Percentiles rank a stretch among this genome's conserved stretches.
Conservation (phyloP, 805 yeast species). For the Ogataea haglerorum region DNA sequence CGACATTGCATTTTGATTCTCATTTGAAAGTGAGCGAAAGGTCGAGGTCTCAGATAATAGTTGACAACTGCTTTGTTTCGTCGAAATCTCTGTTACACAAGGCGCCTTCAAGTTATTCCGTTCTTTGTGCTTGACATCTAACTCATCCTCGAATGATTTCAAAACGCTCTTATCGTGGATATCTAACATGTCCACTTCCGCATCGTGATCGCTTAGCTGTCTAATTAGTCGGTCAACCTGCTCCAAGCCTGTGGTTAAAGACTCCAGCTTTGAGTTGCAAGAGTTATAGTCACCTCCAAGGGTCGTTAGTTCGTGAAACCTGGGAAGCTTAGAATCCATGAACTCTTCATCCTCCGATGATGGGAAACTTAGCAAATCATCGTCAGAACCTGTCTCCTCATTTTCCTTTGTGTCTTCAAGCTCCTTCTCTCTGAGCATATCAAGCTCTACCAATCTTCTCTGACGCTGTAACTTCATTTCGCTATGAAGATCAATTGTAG, state of each 20-base stretch:
- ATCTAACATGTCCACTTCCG: conserved; percentile 19
- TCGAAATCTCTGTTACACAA: no score
- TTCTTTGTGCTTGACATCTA: not conserved
- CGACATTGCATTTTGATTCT: conserved; percentile 4
- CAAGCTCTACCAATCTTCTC: conserved; percentile 28
- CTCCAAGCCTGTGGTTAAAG: conserved; percentile 29
- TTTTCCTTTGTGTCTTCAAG: conserved; percentile 15
- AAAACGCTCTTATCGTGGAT: conserved; percentile 15
- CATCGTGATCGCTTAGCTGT: conserved; percentile 17
- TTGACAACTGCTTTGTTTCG: conserved; percentile 16
- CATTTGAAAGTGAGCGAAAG: conserved; percentile 19
- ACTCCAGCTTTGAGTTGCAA: conserved; percentile 10
- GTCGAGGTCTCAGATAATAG: conserved; percentile 27
- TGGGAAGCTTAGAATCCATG: conserved; percentile 16
- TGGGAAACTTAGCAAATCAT: conserved; percentile 22
- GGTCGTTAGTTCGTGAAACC: conserved; percentile 11
- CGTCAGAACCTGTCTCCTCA: conserved; percentile 10
- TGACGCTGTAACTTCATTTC: conserved; percentile 33
- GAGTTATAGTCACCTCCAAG: conserved; percentile 6
- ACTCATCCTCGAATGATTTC: not conserved
- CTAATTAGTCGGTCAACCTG: conserved; percentile 30
- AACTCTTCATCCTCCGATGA: conserved; percentile 27
- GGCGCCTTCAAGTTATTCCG: not conserved
- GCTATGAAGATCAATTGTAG: conserved; percentile 24
- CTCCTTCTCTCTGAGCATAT: conserved; percentile 20